A percentile compares a stretch with the other conserved stretches of the same genome.
Conservation (phyloP, 352 stramenopile species). For the Globisporangium nagaii region DNA sequence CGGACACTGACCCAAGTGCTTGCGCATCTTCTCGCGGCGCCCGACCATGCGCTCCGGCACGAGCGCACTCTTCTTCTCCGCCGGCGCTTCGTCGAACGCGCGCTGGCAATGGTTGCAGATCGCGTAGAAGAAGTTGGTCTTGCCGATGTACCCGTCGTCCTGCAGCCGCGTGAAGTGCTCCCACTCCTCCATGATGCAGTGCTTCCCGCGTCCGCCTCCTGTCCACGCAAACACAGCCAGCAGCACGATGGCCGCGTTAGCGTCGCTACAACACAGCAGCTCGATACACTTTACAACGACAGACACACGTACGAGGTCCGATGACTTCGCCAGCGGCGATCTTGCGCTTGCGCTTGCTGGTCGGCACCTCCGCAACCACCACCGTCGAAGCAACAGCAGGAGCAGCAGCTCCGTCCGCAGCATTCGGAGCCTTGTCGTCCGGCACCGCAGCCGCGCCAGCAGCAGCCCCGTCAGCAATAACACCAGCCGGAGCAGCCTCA, state of each 20-base stretch:
- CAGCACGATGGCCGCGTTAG: background rate
- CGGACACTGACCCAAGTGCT: conserved; percentile 53
- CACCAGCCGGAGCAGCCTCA: background rate
- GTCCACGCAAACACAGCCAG: background rate
- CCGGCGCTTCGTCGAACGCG: conserved; percentile 46
- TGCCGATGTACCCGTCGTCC: conserved; percentile 77
- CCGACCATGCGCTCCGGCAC: conserved; percentile 65
- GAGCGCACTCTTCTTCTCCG: conserved; percentile 48
- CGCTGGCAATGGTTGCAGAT: conserved; percentile 65
- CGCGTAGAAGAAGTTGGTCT: conserved; percentile 78
- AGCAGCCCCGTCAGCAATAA: too few relatives aligned
- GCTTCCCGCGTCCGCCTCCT: conserved; percentile 50
- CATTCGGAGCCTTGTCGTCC: too few relatives aligned
- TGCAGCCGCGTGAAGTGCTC: conserved; percentile 68
- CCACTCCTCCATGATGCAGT: conserved; percentile 85
- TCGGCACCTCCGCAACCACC: conserved; percentile 1
- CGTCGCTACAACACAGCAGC: background rate
- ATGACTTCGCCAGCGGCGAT: conserved; percentile 24
- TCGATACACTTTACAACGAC: background rate
- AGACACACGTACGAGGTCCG: conserved; percentile 17
- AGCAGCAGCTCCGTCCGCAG: background rate
- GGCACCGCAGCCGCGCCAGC: background rate
- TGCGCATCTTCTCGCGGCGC: conserved; percentile 73
- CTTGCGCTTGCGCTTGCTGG: conserved; percentile 52
- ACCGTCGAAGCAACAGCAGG: background rate